Evolutionary conservation across 2,329 filamentous ascomycete species (phyloP).

Genomic region (Nothomitra cinnamomea): DNA sequence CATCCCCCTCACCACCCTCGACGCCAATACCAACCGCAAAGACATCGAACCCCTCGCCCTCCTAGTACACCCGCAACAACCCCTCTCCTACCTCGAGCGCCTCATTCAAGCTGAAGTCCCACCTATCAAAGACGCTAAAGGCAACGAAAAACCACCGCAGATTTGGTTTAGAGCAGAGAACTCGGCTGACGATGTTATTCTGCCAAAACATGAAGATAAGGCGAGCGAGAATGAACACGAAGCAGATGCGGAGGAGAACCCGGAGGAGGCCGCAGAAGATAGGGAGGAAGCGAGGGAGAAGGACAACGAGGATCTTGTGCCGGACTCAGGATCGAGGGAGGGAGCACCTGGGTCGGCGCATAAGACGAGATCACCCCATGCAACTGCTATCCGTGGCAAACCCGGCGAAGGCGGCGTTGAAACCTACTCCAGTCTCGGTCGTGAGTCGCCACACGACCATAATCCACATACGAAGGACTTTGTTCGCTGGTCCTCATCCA

Average conservation of each 20-base stretch:
- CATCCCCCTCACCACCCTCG: conserved; percentile 50
- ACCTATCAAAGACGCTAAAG: conserved; percentile 40
- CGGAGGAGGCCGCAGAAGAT: conserved; percentile 14
- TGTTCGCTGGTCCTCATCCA: conserved; percentile 75
- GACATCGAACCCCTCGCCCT: conserved; percentile 72
- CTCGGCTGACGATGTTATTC: conserved; percentile 39
- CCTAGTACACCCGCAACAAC: conserved; percentile 77
- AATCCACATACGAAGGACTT: conserved; percentile 33
- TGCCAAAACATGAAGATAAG: conserved; percentile 20
- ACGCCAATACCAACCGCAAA: conserved; percentile 42
- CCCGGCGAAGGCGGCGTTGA: conserved; percentile 44
- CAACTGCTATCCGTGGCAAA: conserved; percentile 26
- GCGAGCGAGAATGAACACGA: no score
- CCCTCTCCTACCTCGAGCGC: conserved; percentile 75
- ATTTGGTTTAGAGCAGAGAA: conserved; percentile 72
- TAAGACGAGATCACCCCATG: conserved; percentile 10
- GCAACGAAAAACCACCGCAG: conserved; percentile 51
- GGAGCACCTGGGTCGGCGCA: no score
- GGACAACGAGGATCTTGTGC: background rate
- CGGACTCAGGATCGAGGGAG: no score
- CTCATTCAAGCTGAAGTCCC: conserved; percentile 79
- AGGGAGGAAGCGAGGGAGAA: conserved; percentile 4
- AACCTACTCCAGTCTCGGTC: conserved; percentile 51
- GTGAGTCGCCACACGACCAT: conserved; percentile 8
- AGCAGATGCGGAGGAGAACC: conserved; percentile 18